A percentile compares a stretch with the other conserved stretches of the same genome.
These are phyloP conservation scores for Chaetoceros muelleri DNA, from an alignment of 108 stramenopile genomes.

Conservation along the genomic window DNA sequence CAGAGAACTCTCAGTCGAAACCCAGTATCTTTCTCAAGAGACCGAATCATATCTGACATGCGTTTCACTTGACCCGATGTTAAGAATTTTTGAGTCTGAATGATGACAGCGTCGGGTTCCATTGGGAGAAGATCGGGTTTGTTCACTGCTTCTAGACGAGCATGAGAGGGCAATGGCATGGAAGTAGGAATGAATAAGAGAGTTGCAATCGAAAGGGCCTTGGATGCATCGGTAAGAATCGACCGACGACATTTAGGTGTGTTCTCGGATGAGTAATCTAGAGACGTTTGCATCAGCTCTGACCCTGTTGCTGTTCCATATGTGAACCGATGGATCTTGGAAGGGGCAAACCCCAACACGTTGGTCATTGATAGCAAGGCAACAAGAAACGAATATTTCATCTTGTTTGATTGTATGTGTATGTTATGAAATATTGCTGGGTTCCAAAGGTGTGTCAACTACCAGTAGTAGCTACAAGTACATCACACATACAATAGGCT, in stretches of 20 bases:
- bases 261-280: no score
- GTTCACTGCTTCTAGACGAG: conserved; percentile 77
- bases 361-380: no score
- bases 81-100: conserved; percentile 76
- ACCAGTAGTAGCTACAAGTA: no score
- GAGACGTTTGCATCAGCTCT: no score
- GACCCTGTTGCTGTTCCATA: no score
- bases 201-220: not conserved
- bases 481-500: no score
- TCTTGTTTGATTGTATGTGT: no score
- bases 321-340: no score
- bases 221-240: not conserved
- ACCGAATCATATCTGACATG: conserved; percentile 48
- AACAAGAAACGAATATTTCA: no score
- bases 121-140: conserved; percentile 71
- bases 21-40: conserved; percentile 68
- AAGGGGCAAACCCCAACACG: no score
- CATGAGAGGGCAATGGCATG: conserved; percentile 41
- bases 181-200: not conserved
- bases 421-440: no score
- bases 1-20: conserved; percentile 68
- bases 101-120: conserved; percentile 57
- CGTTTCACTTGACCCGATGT: conserved; percentile 71
- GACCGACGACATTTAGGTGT: not conserved
- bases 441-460: no score